A percentile compares a stretch with the other conserved stretches of the same genome.
Evolutionary conservation across 2,329 filamentous ascomycete species (phyloP).

Genomic region (Venturia carpophila): DNA sequence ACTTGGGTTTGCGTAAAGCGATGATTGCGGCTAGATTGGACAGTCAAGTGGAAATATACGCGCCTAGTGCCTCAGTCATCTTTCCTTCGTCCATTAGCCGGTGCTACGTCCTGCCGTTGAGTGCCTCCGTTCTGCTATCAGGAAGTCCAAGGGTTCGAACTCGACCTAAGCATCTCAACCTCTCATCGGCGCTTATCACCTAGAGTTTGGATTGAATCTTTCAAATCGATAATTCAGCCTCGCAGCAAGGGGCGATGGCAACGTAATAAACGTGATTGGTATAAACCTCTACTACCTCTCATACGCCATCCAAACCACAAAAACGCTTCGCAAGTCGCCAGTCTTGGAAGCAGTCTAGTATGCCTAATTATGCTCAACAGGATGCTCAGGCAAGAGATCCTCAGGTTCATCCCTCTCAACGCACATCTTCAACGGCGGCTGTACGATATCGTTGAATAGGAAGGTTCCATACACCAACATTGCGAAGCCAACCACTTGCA

Average conservation of each 20-base stretch:
- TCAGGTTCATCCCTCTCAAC: slow-evolving; percentile 36
- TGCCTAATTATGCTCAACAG: slow-evolving; percentile 11
- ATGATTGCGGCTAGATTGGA: too few species aligned
- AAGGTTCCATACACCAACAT: slow-evolving; percentile 95
- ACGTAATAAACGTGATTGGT: not conserved
- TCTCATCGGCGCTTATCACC: not conserved
- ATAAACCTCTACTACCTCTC: not conserved
- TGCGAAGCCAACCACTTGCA: slow-evolving; percentile 83
- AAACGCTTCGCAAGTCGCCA: not conserved
- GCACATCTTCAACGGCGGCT: slow-evolving; percentile 65
- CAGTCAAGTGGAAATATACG: too few species aligned
- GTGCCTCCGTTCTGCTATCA: not conserved
- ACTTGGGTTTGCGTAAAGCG: not conserved
- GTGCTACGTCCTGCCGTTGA: not conserved
- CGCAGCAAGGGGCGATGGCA: not conserved
- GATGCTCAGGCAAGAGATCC: slow-evolving; percentile 19
- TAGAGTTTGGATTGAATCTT: not conserved
- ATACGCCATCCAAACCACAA: not conserved
- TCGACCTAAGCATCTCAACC: not conserved
- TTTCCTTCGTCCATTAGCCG: too few species aligned
- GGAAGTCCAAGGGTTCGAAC: not conserved
- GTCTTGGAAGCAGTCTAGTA: not conserved
- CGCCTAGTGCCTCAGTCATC: too few species aligned
- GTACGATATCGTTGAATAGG: slow-evolving; percentile 89
- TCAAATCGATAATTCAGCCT: too few species aligned